Conservation (phyloP, 1,284 basidiomycete genomes). For the Moniliophthora roreri region DNA sequence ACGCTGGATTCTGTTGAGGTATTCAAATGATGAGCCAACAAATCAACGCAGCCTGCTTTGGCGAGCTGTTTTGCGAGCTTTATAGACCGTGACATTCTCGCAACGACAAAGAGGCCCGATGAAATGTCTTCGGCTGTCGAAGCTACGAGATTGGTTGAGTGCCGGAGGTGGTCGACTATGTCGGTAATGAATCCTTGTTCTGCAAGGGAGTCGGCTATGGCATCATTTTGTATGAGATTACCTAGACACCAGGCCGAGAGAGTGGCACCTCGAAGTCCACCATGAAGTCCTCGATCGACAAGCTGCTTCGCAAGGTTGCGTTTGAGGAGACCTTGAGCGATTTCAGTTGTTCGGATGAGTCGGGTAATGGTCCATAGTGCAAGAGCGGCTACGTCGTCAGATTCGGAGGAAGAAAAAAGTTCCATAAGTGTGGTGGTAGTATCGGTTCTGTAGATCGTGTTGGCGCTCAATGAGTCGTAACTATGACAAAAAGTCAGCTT, state of each 20-base stretch:
- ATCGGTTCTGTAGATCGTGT: slow-evolving; percentile 15
- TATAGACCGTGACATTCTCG: slow-evolving; percentile 23
- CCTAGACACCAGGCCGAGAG: slow-evolving; percentile 25
- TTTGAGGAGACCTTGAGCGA: slow-evolving; percentile 14
- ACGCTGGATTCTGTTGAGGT: slow-evolving; percentile 20
- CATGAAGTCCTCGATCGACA: slow-evolving; percentile 5
- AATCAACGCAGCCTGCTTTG: slow-evolving; percentile 21
- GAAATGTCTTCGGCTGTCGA: slow-evolving; percentile 16
- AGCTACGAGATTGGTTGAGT: slow-evolving; percentile 8
- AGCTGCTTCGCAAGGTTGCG: slow-evolving; percentile 9
- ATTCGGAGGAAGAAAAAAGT: slow-evolving; percentile 11
- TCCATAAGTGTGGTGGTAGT: slow-evolving; percentile 13
- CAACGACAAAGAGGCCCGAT: slow-evolving; percentile 20
- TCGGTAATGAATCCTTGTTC: slow-evolving; percentile 16
- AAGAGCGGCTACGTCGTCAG: slow-evolving; percentile 8
- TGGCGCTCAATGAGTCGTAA: slow-evolving; percentile 13
- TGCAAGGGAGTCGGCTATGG: slow-evolving; percentile 21
- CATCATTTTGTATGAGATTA: slow-evolving; percentile 19
- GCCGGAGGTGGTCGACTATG: slow-evolving; percentile 19
- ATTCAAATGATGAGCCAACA: slow-evolving; percentile 20
- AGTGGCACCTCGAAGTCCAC: slow-evolving; percentile 13
- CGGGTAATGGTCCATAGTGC: slow-evolving; percentile 14
- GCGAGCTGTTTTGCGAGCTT: slow-evolving; percentile 22
- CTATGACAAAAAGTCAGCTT: too few relatives aligned
- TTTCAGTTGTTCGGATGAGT: slow-evolving; percentile 11